These are phyloP conservation scores for Amaranthus hypochondriacus DNA, from an alignment of 148 eudicot genomes.

Conservation along the genomic window DNA sequence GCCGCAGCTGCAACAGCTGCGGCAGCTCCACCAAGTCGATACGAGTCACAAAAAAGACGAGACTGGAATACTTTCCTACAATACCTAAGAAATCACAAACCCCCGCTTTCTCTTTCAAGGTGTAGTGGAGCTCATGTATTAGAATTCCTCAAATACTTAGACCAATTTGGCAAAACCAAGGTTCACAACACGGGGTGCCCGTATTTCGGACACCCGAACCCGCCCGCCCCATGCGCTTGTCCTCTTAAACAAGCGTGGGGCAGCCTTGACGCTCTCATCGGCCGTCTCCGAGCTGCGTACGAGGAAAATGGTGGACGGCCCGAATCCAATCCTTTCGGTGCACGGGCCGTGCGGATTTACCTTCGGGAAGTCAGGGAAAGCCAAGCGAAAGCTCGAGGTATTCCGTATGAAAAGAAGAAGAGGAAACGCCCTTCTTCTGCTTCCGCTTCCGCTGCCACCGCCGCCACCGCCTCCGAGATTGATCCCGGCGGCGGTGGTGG, in stretches of 20 bases:
- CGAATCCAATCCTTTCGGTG: conserved; percentile 57
- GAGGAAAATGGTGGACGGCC: conserved; percentile 57
- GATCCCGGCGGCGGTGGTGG: too few relatives aligned
- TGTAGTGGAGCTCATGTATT: conserved; percentile 79
- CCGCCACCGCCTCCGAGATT: neutral
- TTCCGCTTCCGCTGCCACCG: neutral
- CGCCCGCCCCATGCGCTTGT: conserved; percentile 66
- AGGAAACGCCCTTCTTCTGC: conserved; percentile 32
- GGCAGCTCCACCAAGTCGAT: conserved; percentile 38
- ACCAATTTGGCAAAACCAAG: conserved; percentile 75
- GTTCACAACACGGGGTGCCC: conserved; percentile 58
- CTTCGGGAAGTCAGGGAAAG: conserved; percentile 44
- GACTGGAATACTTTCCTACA: conserved; percentile 79
- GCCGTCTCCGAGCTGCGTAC: conserved; percentile 61
- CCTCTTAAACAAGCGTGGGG: conserved; percentile 73
- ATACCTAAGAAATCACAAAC: conserved; percentile 64
- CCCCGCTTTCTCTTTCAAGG: conserved; percentile 49
- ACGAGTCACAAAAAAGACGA: conserved; percentile 67
- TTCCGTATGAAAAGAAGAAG: conserved; percentile 59
- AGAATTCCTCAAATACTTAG: conserved; percentile 62
- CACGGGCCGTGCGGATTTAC: conserved; percentile 45
- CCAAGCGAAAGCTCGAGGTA: conserved; percentile 56
- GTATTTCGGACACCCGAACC: conserved; percentile 55
- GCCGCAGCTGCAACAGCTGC: conserved; percentile 1
- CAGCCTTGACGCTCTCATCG: conserved; percentile 62